Base-by-base conservation (phyloP, 2,329 filamentous ascomycete genomes). In the Pseudopithomyces chartarum region DNA sequence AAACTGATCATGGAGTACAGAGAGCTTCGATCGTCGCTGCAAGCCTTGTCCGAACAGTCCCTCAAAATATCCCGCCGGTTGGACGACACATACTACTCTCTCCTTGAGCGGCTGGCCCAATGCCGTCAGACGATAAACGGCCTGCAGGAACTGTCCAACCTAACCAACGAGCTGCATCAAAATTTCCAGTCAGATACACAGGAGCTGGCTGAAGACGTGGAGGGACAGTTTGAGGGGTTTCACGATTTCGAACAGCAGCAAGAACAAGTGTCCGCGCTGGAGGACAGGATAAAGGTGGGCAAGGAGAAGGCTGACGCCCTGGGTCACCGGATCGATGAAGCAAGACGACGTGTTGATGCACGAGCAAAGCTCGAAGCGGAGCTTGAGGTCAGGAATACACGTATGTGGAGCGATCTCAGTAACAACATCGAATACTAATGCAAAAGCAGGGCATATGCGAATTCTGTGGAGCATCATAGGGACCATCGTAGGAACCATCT, bases 21-120 rank as follows among this genome's bases (percentile, higher is more conserved):
- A 46, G 74, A 80, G 50, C 70, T 82, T 8, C 72, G 74, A 6
- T 56, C 65, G 19, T 74, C 76, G 20, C 66, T 82, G 10, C 74
- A 78, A 50, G 63, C 61, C 47, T 79, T 92, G 11, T 82, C 82
- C 63, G 77, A 82, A 32, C 82, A 87, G 70, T 89, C 89, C 20
- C 81, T 85, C 54, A 76, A 81, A 20, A 85, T 87, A 22, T 90
- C 87, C 15, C 81, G 83, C 58, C 84, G 84, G 33, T 84, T 94
- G 40, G 90, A 93, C 71, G 85, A 89, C 56, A 88, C 88, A 2
- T 93, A 92, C 76, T 90, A 90, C 61, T 84, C 85, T 0, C 84
- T 92, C 10, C 80, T 92, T 29, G 87, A 91, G 69, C 90, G 89
- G 68, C 81, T 90, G 47, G 83, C 82, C 48, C 74, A 81, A 1